Evolutionary conservation across 1,284 basidiomycete species (phyloP).

Genomic region (Neolentinus lepideus): DNA sequence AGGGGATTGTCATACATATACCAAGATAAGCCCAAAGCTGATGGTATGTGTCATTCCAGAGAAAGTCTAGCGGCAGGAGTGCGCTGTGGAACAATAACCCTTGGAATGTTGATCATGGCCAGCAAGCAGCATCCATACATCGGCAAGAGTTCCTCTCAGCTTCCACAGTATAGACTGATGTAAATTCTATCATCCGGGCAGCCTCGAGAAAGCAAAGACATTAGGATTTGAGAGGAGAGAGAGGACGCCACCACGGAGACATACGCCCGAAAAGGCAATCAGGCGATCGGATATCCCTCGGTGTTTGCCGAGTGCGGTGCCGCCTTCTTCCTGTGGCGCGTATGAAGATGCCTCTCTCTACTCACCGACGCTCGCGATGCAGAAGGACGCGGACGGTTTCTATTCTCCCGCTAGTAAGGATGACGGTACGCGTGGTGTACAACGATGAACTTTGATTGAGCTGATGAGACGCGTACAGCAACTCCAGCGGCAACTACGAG

Average conservation of each 20-base stretch:
- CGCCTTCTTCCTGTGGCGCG: background rate
- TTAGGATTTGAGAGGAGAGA: no score
- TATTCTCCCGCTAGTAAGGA: slow-evolving; percentile 38
- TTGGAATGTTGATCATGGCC: no score
- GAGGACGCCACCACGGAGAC: background rate
- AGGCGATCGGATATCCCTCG: background rate
- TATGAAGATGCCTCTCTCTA: background rate
- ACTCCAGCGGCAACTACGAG: background rate
- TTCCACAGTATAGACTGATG: no score
- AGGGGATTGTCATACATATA: no score
- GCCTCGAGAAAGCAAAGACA: no score
- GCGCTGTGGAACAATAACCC: no score
- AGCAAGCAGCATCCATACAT: no score
- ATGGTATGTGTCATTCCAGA: no score
- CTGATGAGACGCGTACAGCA: background rate
- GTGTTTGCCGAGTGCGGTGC: background rate
- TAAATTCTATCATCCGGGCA: no score
- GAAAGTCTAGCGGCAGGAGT: no score
- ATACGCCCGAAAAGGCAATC: background rate
- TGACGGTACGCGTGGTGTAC: slow-evolving; percentile 18
- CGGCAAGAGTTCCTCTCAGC: no score
- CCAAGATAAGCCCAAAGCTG: no score
- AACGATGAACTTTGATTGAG: background rate
- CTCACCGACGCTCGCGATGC: slow-evolving; percentile 25
- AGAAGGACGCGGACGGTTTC: slow-evolving; percentile 73